These are phyloP conservation scores for Acrodontium crateriforme DNA, from an alignment of 2,329 filamentous ascomycete species.

Conservation along the genomic window DNA sequence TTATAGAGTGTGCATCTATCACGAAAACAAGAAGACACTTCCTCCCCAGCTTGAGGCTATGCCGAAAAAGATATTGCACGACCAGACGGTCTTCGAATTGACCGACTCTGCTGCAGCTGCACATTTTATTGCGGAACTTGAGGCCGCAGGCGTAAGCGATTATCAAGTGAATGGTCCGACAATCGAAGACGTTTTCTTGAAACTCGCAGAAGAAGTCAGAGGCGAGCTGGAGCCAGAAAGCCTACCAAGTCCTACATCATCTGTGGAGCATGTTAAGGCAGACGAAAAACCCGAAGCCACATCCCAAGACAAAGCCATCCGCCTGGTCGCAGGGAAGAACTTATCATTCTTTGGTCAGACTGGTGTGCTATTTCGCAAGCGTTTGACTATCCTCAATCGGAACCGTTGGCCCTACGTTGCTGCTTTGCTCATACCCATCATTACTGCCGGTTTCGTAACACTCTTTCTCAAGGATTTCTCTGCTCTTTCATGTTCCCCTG, in stretches of 20 bases:
- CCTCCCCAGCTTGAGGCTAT: slow-evolving; percentile 13
- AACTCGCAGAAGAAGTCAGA: slow-evolving; percentile 66
- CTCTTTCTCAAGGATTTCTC: slow-evolving; percentile 53
- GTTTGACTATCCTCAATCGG: slow-evolving; percentile 59
- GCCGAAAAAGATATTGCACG: slow-evolving; percentile 42
- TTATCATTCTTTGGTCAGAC: slow-evolving; percentile 60
- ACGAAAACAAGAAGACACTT: slow-evolving; percentile 27
- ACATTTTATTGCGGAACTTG: slow-evolving; percentile 54
- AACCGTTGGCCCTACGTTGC: slow-evolving; percentile 66
- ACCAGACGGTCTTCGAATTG: slow-evolving; percentile 60
- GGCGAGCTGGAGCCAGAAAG: slow-evolving; percentile 31
- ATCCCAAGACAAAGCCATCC: slow-evolving; percentile 14
- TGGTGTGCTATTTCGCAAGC: slow-evolving; percentile 62
- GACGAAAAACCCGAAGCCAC: slow-evolving; percentile 5
- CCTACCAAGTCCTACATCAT: slow-evolving; percentile 7
- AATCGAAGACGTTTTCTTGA: slow-evolving; percentile 84
- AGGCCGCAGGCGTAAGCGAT: slow-evolving; percentile 52
- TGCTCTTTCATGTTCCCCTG: slow-evolving; percentile 34
- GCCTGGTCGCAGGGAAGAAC: slow-evolving; percentile 52
- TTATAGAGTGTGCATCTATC: slow-evolving; percentile 68
- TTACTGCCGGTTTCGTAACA: slow-evolving; percentile 65
- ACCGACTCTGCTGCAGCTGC: slow-evolving; percentile 57
- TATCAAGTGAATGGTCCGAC: slow-evolving; percentile 82
- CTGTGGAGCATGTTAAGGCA: slow-evolving; percentile 8
- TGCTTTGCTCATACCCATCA: slow-evolving; percentile 63